Conservation (phyloP, 208 protist species). For the Porcisia deanei region DNA sequence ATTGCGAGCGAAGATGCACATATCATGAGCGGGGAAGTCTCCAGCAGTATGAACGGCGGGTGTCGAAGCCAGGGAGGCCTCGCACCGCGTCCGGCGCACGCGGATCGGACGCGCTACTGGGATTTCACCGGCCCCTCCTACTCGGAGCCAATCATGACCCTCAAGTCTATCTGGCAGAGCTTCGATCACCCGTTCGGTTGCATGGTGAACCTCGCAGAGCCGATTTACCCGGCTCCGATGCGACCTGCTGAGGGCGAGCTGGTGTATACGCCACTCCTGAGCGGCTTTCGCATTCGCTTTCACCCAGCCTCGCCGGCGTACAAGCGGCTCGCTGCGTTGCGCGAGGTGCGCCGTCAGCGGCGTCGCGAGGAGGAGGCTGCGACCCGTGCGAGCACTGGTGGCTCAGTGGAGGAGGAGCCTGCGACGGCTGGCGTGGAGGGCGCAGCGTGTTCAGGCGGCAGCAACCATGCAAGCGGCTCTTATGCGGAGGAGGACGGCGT, state of each 20-base stretch:
- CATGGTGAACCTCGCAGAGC: conserved; percentile 55
- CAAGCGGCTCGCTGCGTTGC: conserved; percentile 48
- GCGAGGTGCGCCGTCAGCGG: conserved; percentile 33
- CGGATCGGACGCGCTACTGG: conserved; percentile 31
- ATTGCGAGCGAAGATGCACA: conserved; percentile 3
- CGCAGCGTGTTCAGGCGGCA: neutral
- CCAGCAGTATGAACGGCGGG: neutral
- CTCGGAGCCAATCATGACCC: conserved; percentile 64
- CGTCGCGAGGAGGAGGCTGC: conserved; percentile 17
- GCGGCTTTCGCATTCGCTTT: conserved; percentile 83
- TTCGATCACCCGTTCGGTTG: conserved; percentile 83
- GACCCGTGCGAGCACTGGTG: neutral
- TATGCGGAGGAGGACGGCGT: conserved; percentile 47
- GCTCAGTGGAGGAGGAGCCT: neutral
- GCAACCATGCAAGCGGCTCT: neutral
- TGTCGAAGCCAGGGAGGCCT: neutral
- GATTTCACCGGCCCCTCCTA: conserved; percentile 50
- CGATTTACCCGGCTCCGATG: conserved; percentile 61
- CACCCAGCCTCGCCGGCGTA: conserved; percentile 59
- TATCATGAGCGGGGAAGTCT: neutral
- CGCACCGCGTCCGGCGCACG: conserved; percentile 5
- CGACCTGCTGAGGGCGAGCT: conserved; percentile 63
- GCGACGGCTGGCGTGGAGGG: neutral
- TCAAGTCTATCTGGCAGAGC: conserved; percentile 72
- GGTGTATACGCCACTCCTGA: conserved; percentile 82